Conservation (phyloP, 2,329 filamentous ascomycete species). For the Penicillium concentricum region DNA sequence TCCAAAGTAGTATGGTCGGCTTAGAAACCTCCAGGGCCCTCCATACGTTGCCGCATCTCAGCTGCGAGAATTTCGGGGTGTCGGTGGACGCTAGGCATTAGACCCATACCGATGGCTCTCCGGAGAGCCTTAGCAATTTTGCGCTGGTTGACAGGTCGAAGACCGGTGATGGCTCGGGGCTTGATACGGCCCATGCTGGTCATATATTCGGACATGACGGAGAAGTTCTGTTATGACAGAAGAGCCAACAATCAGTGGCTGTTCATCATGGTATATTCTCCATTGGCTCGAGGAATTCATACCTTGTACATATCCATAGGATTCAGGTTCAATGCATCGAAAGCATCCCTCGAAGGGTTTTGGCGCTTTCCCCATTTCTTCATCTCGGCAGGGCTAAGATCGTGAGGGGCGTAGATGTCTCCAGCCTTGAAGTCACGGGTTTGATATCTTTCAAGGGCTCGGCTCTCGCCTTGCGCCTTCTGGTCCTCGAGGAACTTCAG, state of each 20-base stretch:
- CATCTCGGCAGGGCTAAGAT: conserved; percentile 76
- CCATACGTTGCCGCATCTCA: conserved; percentile 32
- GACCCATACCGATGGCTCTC: conserved; percentile 80
- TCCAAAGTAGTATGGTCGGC: conserved; percentile 10
- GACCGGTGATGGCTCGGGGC: conserved; percentile 70
- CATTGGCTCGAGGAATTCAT: conserved; percentile 21
- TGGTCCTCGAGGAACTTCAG: conserved; percentile 38
- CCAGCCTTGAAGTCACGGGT: conserved; percentile 71
- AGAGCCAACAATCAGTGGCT: conserved; percentile 8
- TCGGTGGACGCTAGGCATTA: conserved; percentile 86
- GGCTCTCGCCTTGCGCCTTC: conserved; percentile 37
- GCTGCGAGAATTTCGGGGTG: conserved; percentile 76
- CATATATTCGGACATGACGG: conserved; percentile 85
- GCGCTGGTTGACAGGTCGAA: conserved; percentile 86
- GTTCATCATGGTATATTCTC: background rate
- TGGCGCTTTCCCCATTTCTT: conserved; percentile 69
- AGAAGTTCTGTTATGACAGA: conserved; percentile 69
- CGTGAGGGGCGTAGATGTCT: conserved; percentile 88
- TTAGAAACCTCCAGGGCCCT: conserved; percentile 16
- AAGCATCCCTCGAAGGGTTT: conserved; percentile 63
- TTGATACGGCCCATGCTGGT: conserved; percentile 82
- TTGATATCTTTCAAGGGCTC: conserved; percentile 41
- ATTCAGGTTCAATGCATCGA: conserved; percentile 76
- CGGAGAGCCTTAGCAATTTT: conserved; percentile 91
- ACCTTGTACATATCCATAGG: conserved; percentile 88